A percentile compares a stretch with the other conserved stretches of the same genome.
Conservation (phyloP, 495 filamentous ascomycete genomes). For the Acidomyces sp. region DNA sequence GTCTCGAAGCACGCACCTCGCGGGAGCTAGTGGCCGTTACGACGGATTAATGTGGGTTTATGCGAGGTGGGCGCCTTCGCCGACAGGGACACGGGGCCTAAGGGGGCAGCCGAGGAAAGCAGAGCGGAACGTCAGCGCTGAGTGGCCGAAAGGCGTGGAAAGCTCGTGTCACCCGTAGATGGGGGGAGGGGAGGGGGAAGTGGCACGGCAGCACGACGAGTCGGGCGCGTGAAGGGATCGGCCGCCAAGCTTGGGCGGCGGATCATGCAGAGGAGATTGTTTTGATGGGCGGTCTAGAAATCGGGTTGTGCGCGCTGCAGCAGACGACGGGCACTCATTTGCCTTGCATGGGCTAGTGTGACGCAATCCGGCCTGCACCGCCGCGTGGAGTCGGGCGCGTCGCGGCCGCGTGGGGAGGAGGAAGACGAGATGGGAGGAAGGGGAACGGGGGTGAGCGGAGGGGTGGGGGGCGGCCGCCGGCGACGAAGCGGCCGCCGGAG, state of each 20-base stretch:
- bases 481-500: not conserved
- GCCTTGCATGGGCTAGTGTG: slow-evolving; percentile 10
- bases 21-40: not conserved
- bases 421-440: too few species aligned
- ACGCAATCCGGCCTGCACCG: not conserved
- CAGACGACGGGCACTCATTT: slow-evolving; percentile 2
- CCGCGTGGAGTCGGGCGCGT: not conserved
- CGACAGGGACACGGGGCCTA: not conserved
- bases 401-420: too few species aligned
- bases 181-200: not conserved
- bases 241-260: not conserved
- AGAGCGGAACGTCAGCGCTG: not conserved
- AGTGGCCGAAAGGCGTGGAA: not conserved
- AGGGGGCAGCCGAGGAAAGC: not conserved
- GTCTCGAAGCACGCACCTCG: not conserved
- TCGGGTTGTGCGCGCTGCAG: not conserved
- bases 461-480: not conserved
- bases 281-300: not conserved
- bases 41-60: not conserved
- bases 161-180: not conserved
- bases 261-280: not conserved
- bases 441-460: slow-evolving; percentile 1
- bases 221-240: not conserved
- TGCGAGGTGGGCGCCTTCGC: not conserved
- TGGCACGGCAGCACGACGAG: not conserved